Conservation (phyloP, 805 yeast species). For the Kuraishia piskuri region DNA sequence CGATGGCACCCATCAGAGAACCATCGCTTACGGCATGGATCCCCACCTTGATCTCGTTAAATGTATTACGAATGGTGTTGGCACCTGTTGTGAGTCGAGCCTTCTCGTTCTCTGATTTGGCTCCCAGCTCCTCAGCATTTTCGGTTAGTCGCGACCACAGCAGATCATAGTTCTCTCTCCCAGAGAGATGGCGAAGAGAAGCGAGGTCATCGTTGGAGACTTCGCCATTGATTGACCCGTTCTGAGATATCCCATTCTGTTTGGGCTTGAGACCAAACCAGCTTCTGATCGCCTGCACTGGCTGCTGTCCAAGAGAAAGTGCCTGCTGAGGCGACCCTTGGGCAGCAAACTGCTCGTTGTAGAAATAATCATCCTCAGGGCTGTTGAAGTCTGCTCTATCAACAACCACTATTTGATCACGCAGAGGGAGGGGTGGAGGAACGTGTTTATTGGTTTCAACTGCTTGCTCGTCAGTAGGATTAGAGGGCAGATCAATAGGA, state of each 20-base stretch:
- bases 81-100: conserved; percentile 42
- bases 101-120: conserved; percentile 41
- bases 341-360: conserved; percentile 1
- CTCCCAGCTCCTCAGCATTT: conserved; percentile 40
- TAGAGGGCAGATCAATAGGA: neutral
- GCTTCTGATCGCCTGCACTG: conserved; percentile 8
- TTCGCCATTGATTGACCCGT: conserved; percentile 10
- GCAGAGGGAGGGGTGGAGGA: conserved; percentile 2
- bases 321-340: neutral
- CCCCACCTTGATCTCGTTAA: conserved; percentile 40
- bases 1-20: conserved; percentile 31
- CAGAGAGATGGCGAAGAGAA: conserved; percentile 6
- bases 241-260: conserved; percentile 4
- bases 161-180: conserved; percentile 43
- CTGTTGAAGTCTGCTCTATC: conserved; percentile 3
- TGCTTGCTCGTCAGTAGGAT: neutral
- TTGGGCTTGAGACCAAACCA: conserved; percentile 23
- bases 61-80: conserved; percentile 30
- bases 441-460: neutral
- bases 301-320: neutral
- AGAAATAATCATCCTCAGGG: conserved; percentile 2
- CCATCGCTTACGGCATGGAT: conserved; percentile 30
- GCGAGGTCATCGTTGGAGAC: conserved; percentile 3
- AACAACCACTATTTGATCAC: conserved; percentile 4
- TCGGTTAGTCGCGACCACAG: conserved; percentile 52